Percentiles rank a stretch among this genome's conserved stretches.
Evolutionary conservation across 2,329 filamentous ascomycete genomes (phyloP).

Genomic region (Myriosclerotinia curreyana): DNA sequence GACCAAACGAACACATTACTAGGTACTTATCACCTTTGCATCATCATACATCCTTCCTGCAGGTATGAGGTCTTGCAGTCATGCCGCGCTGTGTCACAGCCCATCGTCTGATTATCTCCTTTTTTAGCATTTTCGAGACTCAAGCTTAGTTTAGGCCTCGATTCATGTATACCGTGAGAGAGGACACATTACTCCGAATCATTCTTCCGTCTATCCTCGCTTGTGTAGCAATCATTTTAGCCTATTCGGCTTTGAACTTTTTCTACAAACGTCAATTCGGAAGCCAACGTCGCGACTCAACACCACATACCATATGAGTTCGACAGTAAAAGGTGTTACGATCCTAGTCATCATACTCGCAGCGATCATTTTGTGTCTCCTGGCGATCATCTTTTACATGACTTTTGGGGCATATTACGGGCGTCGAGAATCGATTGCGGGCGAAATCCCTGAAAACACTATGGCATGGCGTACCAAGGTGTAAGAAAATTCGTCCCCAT

Average conservation of each 20-base stretch:
- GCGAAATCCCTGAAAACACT: constrained; percentile 4
- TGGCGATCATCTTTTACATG: constrained; percentile 15
- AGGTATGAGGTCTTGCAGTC: constrained; percentile 3
- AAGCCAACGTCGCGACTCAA: constrained; percentile 19
- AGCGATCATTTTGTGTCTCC: background rate
- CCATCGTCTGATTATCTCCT: background rate
- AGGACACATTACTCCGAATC: constrained; percentile 20
- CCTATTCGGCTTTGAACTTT: constrained; percentile 20
- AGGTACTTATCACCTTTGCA: constrained; percentile 14
- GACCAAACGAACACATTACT: background rate
- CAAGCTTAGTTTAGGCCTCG: background rate
- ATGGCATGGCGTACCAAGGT: constrained; percentile 19
- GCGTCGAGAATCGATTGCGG: constrained; percentile 10
- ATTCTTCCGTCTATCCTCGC: constrained; percentile 19
- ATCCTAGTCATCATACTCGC: constrained; percentile 8
- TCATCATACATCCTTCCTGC: constrained; percentile 15
- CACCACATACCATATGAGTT: constrained; percentile 10
- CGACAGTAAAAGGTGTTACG: constrained; percentile 6
- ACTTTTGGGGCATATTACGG: constrained; percentile 1
- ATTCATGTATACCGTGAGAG: constrained; percentile 18
- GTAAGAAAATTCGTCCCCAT: constrained; percentile 6
- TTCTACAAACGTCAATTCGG: constrained; percentile 22
- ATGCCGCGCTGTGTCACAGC: constrained; percentile 5
- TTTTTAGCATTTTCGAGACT: constrained; percentile 8
- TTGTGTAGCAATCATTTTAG: constrained; percentile 19